Evolutionary conservation across 805 yeast genomes (phyloP), one percentile per base, ranked within the genome.

Genomic region (Hemisphaericaspora nanyangensis): DNA sequence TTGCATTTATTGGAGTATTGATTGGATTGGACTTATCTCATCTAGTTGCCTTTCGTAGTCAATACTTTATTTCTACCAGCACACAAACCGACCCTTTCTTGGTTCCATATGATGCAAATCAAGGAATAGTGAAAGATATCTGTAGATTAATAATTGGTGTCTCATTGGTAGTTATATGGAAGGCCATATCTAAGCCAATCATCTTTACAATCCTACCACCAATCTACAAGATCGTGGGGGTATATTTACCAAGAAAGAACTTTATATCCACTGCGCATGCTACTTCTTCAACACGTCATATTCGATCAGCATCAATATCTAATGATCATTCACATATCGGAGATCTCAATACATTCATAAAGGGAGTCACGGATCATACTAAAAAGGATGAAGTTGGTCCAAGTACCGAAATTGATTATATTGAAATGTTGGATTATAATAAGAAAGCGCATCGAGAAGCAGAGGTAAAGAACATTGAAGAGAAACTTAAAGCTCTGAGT

Each of bases 1-100:
- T 91, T 22, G 95, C 98, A 5, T 91, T 91, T 52, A 66, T 90
- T 37, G 96, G 96, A 3, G 97, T 90, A 31, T 68, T 89, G 12
- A 64, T 80, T 31, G 99, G 99, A 0, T 50, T 84, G 6, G 93
- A 85, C 45, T 46, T 83, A 18, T 71, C 80, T 15, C 77, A 75
- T 49, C 80, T 83, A 79, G 44, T 60, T 8, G 59, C 68, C n/a
- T 49, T 57, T 18, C 51, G 58, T 19, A 55, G 73, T 4, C 50
- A 53, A 35, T 56, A 49, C 45, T 58, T 61, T 35, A 39, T 57
- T 1, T 18, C 34, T 15, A 47, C 42, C 15, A 52, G 56, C 29
- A 40, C 30, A 6, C 42, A 31, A 24, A 32, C 39, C 12, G 63
- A 57, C 42, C 63, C 72, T 5, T 51, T 67, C 13, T 56, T 69